Base-by-base conservation (phyloP, 2,329 filamentous ascomycete genomes). In the Cyphellophora attinorum region DNA sequence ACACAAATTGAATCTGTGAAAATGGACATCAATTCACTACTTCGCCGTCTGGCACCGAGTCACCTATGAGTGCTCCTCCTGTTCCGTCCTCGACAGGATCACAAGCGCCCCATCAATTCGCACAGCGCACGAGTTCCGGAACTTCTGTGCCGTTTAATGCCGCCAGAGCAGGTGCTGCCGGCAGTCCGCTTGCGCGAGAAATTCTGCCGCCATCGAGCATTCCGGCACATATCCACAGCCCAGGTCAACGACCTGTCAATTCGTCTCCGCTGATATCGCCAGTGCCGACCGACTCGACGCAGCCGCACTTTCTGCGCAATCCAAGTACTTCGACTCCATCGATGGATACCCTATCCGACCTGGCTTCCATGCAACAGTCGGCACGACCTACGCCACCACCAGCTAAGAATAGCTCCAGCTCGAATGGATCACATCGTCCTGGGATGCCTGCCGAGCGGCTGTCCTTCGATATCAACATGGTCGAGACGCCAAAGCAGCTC, bases 331-430 rank as follows among this genome's bases (percentile, higher is more conserved):
- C 64, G 10, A 64, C 62, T 4, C 57, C 60, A 3, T 62, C 60
- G n/a, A 65, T 68, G 55, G 64, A 67, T 41, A 60, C 61, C n/a
- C 48, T 67, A 35, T 62, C 62, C 17, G 64, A 68, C 40, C 49
- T 65, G 18, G 62, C 63, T 23, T 60, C 61, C 11, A 62, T 65
- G 55, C 64, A 66, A 48, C 61, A 64, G 37, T 56, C 59, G 5
- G 54, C 59, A 35, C 57, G 57, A 18, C 51, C 55, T 27, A 63
- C 54, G 34, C 51, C 59, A 16, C 46, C 57, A n/a, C 51, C n/a
- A n/a, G n/a, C n/a, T n/a, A 59, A 27, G 41, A 61, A 15, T 51
- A 56, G 44, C 28, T 54, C 57, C n/a, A 56, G 61, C 33, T 57
- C 57, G 11, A 61, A 58, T 40, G 59, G 62, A 19, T 59, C 54